phyloP scores from a whole-genome alignment of 805 yeast genomes.

The Saccharomycopsis fermentans region DNA sequence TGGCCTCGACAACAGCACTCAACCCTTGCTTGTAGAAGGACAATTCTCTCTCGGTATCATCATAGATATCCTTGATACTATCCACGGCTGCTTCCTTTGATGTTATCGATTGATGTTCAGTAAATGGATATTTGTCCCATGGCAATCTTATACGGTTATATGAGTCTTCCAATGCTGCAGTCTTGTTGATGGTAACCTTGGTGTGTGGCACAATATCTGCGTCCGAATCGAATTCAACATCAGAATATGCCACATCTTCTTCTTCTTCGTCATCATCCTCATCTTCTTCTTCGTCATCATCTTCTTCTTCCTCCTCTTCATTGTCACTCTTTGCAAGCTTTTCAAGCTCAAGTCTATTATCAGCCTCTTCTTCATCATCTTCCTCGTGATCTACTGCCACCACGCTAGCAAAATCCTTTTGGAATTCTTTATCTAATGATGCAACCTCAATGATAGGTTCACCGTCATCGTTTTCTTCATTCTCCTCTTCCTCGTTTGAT shows the following conservation, averaged over 20 bases:
- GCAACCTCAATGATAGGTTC: conserved; percentile 20
- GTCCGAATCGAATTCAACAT: conserved; percentile 86
- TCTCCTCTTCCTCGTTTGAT: conserved; percentile 15
- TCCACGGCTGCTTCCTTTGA: conserved; percentile 51
- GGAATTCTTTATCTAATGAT: conserved; percentile 24
- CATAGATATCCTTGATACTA: conserved; percentile 77
- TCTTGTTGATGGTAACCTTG: conserved; percentile 79
- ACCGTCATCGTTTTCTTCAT: conserved; percentile 19
- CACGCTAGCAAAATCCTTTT: conserved; percentile 22
- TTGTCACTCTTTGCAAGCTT: conserved; percentile 47
- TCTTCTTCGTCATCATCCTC: conserved; percentile 47
- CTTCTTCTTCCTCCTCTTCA: conserved; percentile 28
- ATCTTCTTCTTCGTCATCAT: conserved; percentile 30
- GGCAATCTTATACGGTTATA: conserved; percentile 55
- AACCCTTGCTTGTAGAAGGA: conserved; percentile 93
- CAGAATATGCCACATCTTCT: conserved; percentile 81
- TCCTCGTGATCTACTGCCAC: conserved; percentile 23
- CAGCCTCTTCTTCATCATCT: conserved; percentile 31
- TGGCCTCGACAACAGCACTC: conserved; percentile 67
- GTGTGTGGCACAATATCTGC: conserved; percentile 92
- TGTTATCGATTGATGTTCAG: conserved; percentile 72
- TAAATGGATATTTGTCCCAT: conserved; percentile 56
- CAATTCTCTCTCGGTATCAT: conserved; percentile 91
- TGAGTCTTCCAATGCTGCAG: conserved; percentile 67
- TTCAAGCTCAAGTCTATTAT: conserved; percentile 39